These are phyloP conservation scores for Coffea humblotiana DNA, from an alignment of 305 asterid species.

Conservation along the genomic window DNA sequence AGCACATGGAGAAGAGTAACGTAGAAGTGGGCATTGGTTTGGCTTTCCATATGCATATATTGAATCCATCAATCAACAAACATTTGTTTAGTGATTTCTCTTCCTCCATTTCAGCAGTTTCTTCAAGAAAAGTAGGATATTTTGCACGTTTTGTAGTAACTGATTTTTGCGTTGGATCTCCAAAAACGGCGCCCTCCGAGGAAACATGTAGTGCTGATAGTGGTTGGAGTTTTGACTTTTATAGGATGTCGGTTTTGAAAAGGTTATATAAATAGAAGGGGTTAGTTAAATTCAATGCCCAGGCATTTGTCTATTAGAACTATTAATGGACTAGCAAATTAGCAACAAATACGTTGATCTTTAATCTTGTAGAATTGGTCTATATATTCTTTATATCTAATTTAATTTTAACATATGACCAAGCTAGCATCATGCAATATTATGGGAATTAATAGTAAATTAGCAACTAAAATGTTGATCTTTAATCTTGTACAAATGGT, in stretches of 20 bases:
- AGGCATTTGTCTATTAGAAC: too few species aligned
- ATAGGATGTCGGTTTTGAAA: not conserved
- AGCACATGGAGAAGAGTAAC: constrained; percentile 4
- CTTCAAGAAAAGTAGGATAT: not conserved
- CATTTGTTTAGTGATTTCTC: not conserved
- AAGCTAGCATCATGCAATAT: too few species aligned
- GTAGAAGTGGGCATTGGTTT: constrained; percentile 20
- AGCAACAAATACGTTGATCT: too few species aligned
- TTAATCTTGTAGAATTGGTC: too few species aligned
- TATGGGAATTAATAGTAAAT: too few species aligned
- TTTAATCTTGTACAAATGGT: too few species aligned
- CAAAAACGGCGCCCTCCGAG: constrained; percentile 29
- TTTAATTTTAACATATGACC: too few species aligned
- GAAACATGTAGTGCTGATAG: not conserved
- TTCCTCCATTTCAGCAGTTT: not conserved
- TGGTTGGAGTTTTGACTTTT: constrained; percentile 19
- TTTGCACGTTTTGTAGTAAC: not conserved
- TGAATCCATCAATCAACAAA: constrained; percentile 6
- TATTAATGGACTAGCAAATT: too few species aligned
- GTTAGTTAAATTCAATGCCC: too few species aligned
- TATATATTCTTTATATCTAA: too few species aligned
- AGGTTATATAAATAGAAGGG: not conserved
- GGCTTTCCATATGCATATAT: constrained; percentile 26
- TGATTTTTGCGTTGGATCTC: constrained; percentile 26
- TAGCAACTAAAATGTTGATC: too few species aligned